Conservation (phyloP, 2,329 filamentous ascomycete genomes). For the Magnaporthiopsis poae region DNA sequence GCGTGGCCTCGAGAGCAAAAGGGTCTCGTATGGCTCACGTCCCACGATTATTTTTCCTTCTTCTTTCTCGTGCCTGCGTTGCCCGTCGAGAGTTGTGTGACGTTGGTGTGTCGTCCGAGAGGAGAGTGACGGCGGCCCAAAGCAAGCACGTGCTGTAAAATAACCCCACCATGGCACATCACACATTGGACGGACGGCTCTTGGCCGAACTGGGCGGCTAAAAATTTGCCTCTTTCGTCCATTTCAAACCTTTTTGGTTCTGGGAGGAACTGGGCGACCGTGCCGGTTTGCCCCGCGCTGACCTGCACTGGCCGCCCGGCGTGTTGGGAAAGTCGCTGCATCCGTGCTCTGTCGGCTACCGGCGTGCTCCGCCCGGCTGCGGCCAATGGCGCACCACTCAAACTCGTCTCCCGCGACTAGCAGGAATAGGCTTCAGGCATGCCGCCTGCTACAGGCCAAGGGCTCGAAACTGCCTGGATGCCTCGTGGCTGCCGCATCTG, state of each 20-base stretch:
- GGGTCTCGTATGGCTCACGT: too few relatives aligned
- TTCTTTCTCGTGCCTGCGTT: too few relatives aligned
- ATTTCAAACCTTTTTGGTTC: too few relatives aligned
- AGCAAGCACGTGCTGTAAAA: not conserved
- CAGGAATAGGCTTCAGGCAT: not conserved
- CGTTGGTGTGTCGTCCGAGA: too few relatives aligned
- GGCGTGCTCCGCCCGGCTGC: not conserved
- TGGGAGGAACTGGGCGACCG: not conserved
- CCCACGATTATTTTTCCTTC: too few relatives aligned
- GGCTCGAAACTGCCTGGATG: not conserved
- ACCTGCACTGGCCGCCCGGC: too few relatives aligned
- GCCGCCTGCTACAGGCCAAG: not conserved
- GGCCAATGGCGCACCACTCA: not conserved
- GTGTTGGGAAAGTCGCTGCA: not conserved
- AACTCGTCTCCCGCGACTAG: not conserved
- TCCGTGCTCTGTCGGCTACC: not conserved
- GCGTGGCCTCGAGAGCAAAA: not conserved
- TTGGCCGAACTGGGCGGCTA: too few relatives aligned
- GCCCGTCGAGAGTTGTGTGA: too few relatives aligned
- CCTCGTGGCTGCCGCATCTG: not conserved
- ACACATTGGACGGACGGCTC: not conserved
- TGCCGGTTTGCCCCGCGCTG: not conserved
- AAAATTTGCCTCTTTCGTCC: too few relatives aligned
- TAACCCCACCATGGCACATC: not conserved
- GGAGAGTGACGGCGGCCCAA: not conserved